phyloP scores from a whole-genome alignment of 148 eudicot species.

The Rhododendron vialii region DNA sequence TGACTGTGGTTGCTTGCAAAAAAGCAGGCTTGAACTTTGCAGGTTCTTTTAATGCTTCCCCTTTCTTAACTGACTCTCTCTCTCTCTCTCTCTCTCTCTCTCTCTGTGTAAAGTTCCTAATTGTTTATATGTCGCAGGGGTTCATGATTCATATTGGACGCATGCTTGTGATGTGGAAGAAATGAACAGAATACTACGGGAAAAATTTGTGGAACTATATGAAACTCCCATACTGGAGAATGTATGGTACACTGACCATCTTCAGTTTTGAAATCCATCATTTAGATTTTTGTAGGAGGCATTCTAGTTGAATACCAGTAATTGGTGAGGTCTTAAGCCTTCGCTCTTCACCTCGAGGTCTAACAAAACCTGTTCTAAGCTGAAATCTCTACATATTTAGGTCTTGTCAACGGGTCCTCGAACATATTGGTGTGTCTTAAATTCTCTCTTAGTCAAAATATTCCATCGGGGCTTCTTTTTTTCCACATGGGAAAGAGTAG shows the following conservation, averaged over 20 bases:
- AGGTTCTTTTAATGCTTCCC: constrained; percentile 37
- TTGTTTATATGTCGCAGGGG: constrained; percentile 46
- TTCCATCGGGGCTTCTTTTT: neutral
- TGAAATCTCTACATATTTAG: neutral
- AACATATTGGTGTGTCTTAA: neutral
- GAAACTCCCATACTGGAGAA: constrained; percentile 83
- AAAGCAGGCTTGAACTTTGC: constrained; percentile 86
- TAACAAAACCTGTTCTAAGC: neutral
- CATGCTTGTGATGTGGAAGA: constrained; percentile 92
- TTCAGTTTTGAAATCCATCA: constrained; percentile 9
- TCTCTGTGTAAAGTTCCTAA: neutral
- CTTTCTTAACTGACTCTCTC: neutral
- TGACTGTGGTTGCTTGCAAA: constrained; percentile 97
- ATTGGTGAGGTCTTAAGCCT: neutral
- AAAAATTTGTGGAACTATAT: constrained; percentile 91
- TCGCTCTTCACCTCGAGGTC: neutral
- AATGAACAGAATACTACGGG: constrained; percentile 73
- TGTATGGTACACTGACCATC: constrained; percentile 31
- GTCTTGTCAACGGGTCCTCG: neutral
- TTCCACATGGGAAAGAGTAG: neutral
- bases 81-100: neutral
- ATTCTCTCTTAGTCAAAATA: neutral
- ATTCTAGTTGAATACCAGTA: neutral
- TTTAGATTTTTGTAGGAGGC: neutral
- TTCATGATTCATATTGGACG: constrained; percentile 97